Evolutionary conservation across 2,329 filamentous ascomycete genomes (phyloP), one percentile per base, ranked within the genome.

Genomic region (Sporothrix schenckii): DNA sequence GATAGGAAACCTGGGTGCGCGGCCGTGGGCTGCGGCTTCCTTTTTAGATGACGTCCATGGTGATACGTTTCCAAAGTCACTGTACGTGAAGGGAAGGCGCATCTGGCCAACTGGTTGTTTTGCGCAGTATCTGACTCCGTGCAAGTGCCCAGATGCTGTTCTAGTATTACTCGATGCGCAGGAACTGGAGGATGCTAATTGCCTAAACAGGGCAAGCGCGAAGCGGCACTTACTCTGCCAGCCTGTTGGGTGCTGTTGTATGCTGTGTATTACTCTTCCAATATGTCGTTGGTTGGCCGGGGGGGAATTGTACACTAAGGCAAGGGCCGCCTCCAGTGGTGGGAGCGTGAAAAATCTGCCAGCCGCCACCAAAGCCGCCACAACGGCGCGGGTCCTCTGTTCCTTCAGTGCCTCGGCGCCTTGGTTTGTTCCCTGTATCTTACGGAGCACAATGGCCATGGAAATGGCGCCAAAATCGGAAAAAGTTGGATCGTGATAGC

Each of bases 301-400:
- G n/a, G 39, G 54, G 13, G 6, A 21, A 34, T 19, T 58, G 24
- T 16, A 4, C 16, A 19, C 2, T 30, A 5, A 34, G 7, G 34
- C 34, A 34, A 9, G 34, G 4, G 34, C 34, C 34, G 34, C 7
- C 44, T 47, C 16, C 41, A 14, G 39, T 52, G 16, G 19, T 9
- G 24, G 19, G 16, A 16, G 11, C n/a, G 11, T 56, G 34, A 68
- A 68, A 56, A 44, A n/a, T 68, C 24, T 68, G 66, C 34, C 39
- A 58, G 66, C 66, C 58, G 58, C 41, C 58, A 47, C n/a, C 58
- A 19, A 24, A 24, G 39, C n/a, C 66, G 52, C 52, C 52, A 14
- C 65, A 21, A 39, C 34, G 16, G 30, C 27, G 6, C 13, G n/a
- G 5, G 13, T 4, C 44, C 11, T 16, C 3, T 6, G 14, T 19